Evolutionary conservation across 2,329 filamentous ascomycete species (phyloP).

Genomic region (Ophiostoma piceae): DNA sequence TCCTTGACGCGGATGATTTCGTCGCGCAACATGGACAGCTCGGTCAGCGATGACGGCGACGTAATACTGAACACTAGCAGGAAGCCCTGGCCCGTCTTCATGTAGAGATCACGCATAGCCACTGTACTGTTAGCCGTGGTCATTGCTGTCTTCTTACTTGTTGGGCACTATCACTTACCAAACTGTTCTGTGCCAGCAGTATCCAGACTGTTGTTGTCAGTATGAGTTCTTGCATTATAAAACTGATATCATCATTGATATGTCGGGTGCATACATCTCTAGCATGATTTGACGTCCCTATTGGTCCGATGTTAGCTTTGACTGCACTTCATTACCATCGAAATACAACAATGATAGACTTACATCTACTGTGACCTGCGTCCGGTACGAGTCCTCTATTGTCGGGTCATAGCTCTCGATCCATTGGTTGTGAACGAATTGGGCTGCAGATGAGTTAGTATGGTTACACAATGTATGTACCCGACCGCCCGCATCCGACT

Average conservation of each 20-base stretch:
- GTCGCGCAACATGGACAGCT: slow-evolving; percentile 74
- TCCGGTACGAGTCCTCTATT: slow-evolving; percentile 72
- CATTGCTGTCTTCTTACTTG: neutral
- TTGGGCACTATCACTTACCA: slow-evolving; percentile 50
- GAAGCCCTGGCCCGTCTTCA: slow-evolving; percentile 90
- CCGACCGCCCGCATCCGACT: neutral
- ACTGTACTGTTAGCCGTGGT: slow-evolving; percentile 36
- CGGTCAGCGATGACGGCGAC: slow-evolving; percentile 73
- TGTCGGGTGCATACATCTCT: slow-evolving; percentile 63
- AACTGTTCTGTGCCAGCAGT: slow-evolving; percentile 91
- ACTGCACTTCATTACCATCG: neutral
- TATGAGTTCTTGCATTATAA: neutral
- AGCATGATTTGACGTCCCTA: slow-evolving; percentile 82
- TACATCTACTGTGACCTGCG: slow-evolving; percentile 76
- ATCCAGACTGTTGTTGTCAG: slow-evolving; percentile 56
- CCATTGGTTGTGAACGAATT: slow-evolving; percentile 93
- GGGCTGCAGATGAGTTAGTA: slow-evolving; percentile 49
- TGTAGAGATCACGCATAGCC: slow-evolving; percentile 74
- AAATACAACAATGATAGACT: slow-evolving; percentile 37
- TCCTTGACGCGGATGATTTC: slow-evolving; percentile 91
- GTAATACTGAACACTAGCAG: slow-evolving; percentile 90
- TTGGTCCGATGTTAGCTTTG: slow-evolving; percentile 6
- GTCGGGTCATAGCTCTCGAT: slow-evolving; percentile 82
- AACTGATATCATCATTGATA: no score
- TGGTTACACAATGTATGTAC: neutral